Base-by-base conservation (phyloP, 352 stramenopile genomes). In the Lagenidium giganteum region DNA sequence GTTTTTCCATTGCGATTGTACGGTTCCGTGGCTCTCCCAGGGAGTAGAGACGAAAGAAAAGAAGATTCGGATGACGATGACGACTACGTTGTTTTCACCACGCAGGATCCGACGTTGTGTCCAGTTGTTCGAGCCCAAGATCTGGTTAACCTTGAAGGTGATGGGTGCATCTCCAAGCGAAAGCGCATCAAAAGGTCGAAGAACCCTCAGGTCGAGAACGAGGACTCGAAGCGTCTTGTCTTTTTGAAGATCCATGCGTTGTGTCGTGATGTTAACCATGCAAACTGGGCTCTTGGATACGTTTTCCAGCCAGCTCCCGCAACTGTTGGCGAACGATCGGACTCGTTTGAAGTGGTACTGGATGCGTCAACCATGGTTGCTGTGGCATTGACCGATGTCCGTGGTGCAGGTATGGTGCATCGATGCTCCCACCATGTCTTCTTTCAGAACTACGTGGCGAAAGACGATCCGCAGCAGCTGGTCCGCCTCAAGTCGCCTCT, bases 71-170 rank as follows among this genome's bases (percentile, higher is more conserved):
- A 37, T 11, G 8, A 40, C 14, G 13, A 24, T 43, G 33, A 50
- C 3, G 52, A 34, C 21, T 61, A 54, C 26, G 52, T 51, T 23
- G 47, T 61, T 28, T 61, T 61, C 23, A 61, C 38, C 20, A 29
- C 41, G 2, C 33, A 54, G 9, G 44, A 61, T 20, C 26, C 26
- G 12, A 17, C 43, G 6, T 27, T 61, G 12, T 61, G 52, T 34
- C 38, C 52, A 2, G 45, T 54, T 5, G 52, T 51, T 4, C 52
- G 52, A 38, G 38, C 40, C 27, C 39, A 47, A 8, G 52, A 61
- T 41, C 23, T 61, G 16, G 38, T 61, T 3, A 13, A 29, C 11
- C 27, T 61, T 3, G 45, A 54, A 16, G 32, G 47, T 20, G 32
- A 47, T 30, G 52, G 50, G 16, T 5, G 4, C 5, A 8, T 37